phyloP scores from a whole-genome alignment of 2,329 filamentous ascomycete genomes.

The Xylaria sp. region DNA sequence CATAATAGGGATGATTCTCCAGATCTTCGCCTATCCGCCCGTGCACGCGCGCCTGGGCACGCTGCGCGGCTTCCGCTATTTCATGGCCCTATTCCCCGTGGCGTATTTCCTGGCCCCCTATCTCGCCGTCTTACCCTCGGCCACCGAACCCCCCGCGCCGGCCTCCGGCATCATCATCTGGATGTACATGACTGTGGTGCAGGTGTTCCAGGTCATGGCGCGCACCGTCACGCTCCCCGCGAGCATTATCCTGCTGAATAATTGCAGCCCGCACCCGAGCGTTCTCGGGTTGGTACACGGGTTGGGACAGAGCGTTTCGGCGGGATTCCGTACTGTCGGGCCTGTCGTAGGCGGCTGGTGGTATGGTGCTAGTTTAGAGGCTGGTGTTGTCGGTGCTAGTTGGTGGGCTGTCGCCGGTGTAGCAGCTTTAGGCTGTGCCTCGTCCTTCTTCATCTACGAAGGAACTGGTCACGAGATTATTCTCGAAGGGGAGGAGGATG shows the following conservation, averaged over 20 bases:
- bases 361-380: constrained; percentile 59
- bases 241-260: constrained; percentile 69
- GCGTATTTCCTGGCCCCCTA: constrained; percentile 76
- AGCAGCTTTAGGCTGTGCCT: constrained; percentile 65
- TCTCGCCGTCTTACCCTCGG: constrained; percentile 70
- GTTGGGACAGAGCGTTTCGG: constrained; percentile 62
- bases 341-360: constrained; percentile 62
- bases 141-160: constrained; percentile 55
- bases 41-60: constrained; percentile 74
- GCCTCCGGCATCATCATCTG: constrained; percentile 65
- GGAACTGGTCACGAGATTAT: constrained; percentile 71
- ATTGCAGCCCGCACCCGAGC: constrained; percentile 68
- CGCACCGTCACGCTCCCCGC: constrained; percentile 74
- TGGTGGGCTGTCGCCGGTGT: constrained; percentile 63
- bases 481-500: constrained; percentile 53
- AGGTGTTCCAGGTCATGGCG: constrained; percentile 76
- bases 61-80: constrained; percentile 72
- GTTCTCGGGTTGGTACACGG: constrained; percentile 69
- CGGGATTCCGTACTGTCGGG: constrained; percentile 61
- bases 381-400: constrained; percentile 58
- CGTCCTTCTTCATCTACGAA: constrained; percentile 71
- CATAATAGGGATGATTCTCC: constrained; percentile 73
- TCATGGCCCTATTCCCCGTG: constrained; percentile 73
- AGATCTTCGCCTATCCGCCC: constrained; percentile 74
- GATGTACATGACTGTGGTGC: constrained; percentile 69